Base-by-base conservation (phyloP, 345 rosid species). In the Hevea brasiliensis region DNA sequence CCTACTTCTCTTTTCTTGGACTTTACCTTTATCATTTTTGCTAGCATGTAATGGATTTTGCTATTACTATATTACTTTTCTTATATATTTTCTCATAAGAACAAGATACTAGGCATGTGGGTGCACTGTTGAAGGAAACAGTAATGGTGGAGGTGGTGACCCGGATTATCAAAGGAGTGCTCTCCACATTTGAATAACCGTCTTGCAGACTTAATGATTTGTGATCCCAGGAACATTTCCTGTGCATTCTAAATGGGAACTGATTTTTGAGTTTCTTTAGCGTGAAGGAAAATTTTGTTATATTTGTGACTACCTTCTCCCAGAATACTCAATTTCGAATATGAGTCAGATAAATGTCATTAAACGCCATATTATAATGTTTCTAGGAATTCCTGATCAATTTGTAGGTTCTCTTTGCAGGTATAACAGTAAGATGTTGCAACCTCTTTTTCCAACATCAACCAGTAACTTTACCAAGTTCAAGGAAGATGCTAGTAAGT, bases 381-480 rank as follows among this genome's bases (percentile, higher is more conserved):
- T 48, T 8, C 68, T 18, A 17, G 40, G 51, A 68, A 59, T 47
- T 70, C 71, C 76, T 75, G 53, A 81, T 53, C 40, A 60, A 51
- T 66, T 35, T 24, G 1, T 77, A 6, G 45, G 65, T 32, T 45
- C 74, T 66, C 32, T 83, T 1, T 32, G 67, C 81, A 90, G 96
- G 84, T 87, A 85, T 76, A 83, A 70, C 24, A 72, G 81, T 50
- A 82, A 82, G 81, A 53, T 67, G 44, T 29, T 68, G 64, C 83
- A 83, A 64, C 72, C 80, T 13, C 62, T 67, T 7, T 77, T 73
- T 57, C 81, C 81, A 64, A 47, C 71, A 60, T 76, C 74, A 61
- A 65, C 74, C 17, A 72, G 83, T 75, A 78, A 77, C 41, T 72
- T 40, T 57, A 29, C 56, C 6, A 84, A 68, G 41, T 74, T 80